Evolutionary conservation across 768 basidiomycete species (phyloP), one percentile per base, ranked within the genome.

Genomic region (Favolaschia claudopus): DNA sequence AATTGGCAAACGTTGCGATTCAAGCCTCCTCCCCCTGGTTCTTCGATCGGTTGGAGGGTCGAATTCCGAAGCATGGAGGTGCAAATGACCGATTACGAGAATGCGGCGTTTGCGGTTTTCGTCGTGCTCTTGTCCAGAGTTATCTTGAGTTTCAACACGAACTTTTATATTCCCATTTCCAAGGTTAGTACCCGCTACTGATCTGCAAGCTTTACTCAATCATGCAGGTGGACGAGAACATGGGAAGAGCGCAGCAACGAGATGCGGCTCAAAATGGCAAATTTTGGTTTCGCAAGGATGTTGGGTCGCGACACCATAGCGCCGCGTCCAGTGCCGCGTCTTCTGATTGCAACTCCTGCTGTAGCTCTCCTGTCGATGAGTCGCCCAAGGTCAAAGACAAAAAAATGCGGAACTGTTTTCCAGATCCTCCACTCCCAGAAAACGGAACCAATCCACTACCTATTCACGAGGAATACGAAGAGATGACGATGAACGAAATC

Each of bases 61-160:
- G 97, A 99, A 72, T 99, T 99, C 76, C 83, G 97, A 55, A 94
- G 92, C 72, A 99, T 99, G 97, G 97, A 99, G 73, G 95, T 99
- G 3, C 97, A 99, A 70, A 85, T 98, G 71, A 99, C 97, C 9
- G 97, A 99, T 76, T 99, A 95, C 68, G 97, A 99, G 78, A 99
- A 99, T 71, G 97, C 97, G 1, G 95, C 97, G 7, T 98, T 95
- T 72, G 87, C 95, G 31, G 86, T 98, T 39, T 99, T 99, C 76
- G 84, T 96, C 47, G 96, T 99, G 14, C 85, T 99, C 27, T 81
- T 99, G 8, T 96, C 97, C 5, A 84, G 97, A 36, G 96, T 95
- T 2, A 97, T 99, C 63, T 81, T 99, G 55, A 87, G 82, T 67
- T 95, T 95, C 77, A 89, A 91, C 60, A 78, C 98, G 51, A 98